Percentiles rank a stretch among this genome's conserved stretches.
Conservation (phyloP, 2,329 filamentous ascomycete genomes). For the Aspergillus aculeatinus region DNA sequence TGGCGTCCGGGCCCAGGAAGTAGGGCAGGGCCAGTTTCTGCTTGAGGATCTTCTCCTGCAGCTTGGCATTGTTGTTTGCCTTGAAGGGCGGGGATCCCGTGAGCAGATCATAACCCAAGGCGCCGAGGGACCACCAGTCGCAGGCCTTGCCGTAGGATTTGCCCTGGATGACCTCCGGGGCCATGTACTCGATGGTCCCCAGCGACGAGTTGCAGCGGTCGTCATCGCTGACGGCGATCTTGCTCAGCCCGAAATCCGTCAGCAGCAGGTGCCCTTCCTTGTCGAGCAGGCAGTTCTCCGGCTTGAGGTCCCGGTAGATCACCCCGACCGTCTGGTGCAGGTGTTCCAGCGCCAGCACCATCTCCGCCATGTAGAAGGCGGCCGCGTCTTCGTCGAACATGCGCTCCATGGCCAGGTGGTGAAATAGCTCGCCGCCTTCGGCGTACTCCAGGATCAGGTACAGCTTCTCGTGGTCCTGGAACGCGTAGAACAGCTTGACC, state of each 20-base stretch:
- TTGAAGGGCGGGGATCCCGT: slow-evolving; percentile 90
- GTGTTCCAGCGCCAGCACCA: slow-evolving; percentile 90
- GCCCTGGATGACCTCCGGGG: slow-evolving; percentile 86
- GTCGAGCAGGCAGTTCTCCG: slow-evolving; percentile 94
- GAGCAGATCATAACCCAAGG: slow-evolving; percentile 86
- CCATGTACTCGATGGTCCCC: slow-evolving; percentile 98
- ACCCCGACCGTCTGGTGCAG: slow-evolving; percentile 90
- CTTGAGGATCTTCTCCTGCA: slow-evolving; percentile 92
- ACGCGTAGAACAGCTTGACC: slow-evolving; percentile 96
- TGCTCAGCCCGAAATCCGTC: slow-evolving; percentile 95
- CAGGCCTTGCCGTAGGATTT: slow-evolving; percentile 90
- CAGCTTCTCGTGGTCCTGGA: slow-evolving; percentile 96
- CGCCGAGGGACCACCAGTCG: slow-evolving; percentile 98
- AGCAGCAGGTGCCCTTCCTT: slow-evolving; percentile 86
- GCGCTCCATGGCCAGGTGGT: slow-evolving; percentile 87
- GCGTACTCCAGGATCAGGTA: slow-evolving; percentile 98
- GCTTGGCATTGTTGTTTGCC: slow-evolving; percentile 88
- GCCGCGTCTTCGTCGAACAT: slow-evolving; percentile 91
- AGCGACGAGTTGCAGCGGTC: slow-evolving; percentile 82
- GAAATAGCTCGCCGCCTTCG: slow-evolving; percentile 93
- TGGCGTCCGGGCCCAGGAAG: slow-evolving; percentile 86
- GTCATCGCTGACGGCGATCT: slow-evolving; percentile 75
- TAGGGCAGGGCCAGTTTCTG: slow-evolving; percentile 88
- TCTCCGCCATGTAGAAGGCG: slow-evolving; percentile 98
- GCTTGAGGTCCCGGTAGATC: slow-evolving; percentile 95